These are phyloP conservation scores for Aspergillus puulaauensis DNA, from an alignment of 2,329 filamentous ascomycete genomes.

Conservation along the genomic window DNA sequence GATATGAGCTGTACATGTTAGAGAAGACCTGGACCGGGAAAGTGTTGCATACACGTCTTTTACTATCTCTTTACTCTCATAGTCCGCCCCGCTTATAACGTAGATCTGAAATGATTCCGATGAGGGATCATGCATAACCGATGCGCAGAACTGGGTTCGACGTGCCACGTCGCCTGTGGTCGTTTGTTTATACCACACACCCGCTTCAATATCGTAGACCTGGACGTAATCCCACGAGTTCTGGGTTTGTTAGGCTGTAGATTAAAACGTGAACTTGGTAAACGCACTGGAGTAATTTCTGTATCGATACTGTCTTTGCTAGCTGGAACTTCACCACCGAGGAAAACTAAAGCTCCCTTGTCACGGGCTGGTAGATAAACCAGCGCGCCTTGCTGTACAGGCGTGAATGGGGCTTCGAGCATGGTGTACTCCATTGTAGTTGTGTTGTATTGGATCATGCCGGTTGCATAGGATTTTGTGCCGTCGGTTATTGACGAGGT, in stretches of 20 bases:
- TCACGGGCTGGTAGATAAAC: slow-evolving; percentile 12
- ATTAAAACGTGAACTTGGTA: background rate
- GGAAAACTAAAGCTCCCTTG: slow-evolving; percentile 13
- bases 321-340: slow-evolving; percentile 19
- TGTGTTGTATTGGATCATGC: slow-evolving; percentile 17
- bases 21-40: background rate
- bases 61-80: slow-evolving; percentile 2
- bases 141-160: slow-evolving; percentile 18
- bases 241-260: background rate
- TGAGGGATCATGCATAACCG: slow-evolving; percentile 12
- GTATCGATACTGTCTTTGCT: slow-evolving; percentile 11
- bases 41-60: slow-evolving; percentile 11
- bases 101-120: slow-evolving; percentile 16
- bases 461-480: slow-evolving; percentile 6
- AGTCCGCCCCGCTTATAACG: slow-evolving; percentile 14
- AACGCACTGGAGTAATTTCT: slow-evolving; percentile 9
- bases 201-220: slow-evolving; percentile 15
- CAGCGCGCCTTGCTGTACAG: slow-evolving; percentile 13
- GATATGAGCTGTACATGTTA: slow-evolving; percentile 7
- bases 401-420: slow-evolving; percentile 9
- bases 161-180: slow-evolving; percentile 13
- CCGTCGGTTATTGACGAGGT: slow-evolving; percentile 14
- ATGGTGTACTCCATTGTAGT: slow-evolving; percentile 10
- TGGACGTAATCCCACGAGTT: slow-evolving; percentile 16
- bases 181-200: slow-evolving; percentile 19